Base-by-base conservation (phyloP, 2,329 filamentous ascomycete species). In the Blastomyces silverae region DNA sequence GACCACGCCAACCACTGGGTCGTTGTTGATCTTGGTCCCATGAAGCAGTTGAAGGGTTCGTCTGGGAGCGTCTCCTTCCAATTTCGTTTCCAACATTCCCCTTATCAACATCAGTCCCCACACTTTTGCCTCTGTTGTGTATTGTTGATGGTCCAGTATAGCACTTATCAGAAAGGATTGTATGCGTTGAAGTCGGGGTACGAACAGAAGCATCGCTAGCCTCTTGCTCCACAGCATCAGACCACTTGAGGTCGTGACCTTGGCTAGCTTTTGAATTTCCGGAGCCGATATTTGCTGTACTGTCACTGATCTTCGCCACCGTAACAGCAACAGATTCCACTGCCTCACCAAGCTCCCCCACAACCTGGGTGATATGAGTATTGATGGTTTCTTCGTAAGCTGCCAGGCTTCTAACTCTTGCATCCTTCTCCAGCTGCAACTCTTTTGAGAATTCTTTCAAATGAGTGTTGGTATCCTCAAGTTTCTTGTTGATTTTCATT, bases 291-390 rank as follows among this genome's bases (percentile, higher is more conserved):
- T 59, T 44, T 25, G 31, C 37, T 15, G 37, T 22, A 11, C 7
- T 59, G 37, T 44, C 56, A 28, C 56, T 44, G 37, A 59, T 59
- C 10, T 44, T 59, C 17, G 56, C 56, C n/a, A 59, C n/a, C 0
- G 22, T 28, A 11, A 44, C 4, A 44, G 37, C 56, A 15, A 59
- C 56, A 15, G 37, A 59, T 10, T 59, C 56, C 8, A 62, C 25
- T 22, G 31, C 52, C 44, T 62, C 46, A 42, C 50, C n/a, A 25
- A 62, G 8, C 10, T 15, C 7, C 17, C 34, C 61, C 2, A 55
- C 28, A n/a, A n/a, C 50, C 20, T 28, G 48, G 52, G 46, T 37
- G 61, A 55, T 55, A 28, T 44, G 48, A 10, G 1, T 31, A 13
- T 55, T 62, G 61, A 37, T 48, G 34, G 11, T 37, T 31, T 55